Conservation (phyloP, 129 eudicot species). For the Arctium lappa region DNA sequence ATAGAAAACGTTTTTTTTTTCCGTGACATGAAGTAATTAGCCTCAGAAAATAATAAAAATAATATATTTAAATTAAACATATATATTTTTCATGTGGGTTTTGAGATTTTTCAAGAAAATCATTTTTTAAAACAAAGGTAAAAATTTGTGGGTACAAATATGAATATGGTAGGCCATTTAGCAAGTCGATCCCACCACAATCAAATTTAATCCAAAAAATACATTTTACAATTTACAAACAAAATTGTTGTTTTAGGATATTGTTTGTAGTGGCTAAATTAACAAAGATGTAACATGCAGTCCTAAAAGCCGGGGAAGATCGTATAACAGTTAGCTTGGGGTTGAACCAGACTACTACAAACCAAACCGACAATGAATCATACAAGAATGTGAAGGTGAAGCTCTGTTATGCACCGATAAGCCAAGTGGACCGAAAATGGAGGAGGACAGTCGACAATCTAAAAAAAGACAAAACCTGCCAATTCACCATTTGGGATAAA, state of each 20-base stretch:
- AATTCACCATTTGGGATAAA: constrained; percentile 25
- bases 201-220: not conserved
- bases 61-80: no score
- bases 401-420: constrained; percentile 45
- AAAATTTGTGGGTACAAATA: no score
- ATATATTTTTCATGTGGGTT: no score
- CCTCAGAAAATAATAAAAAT: no score
- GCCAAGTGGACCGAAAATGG: constrained; percentile 45
- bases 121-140: no score
- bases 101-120: no score
- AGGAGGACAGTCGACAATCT: constrained; percentile 33
- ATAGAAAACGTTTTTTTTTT: no score
- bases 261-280: not conserved
- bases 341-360: constrained; percentile 14
- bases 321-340: constrained; percentile 25
- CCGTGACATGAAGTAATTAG: no score
- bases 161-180: not conserved
- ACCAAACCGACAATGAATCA: constrained; percentile 7
- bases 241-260: not conserved
- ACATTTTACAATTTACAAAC: not conserved
- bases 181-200: not conserved
- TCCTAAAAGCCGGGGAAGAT: constrained; percentile 42
- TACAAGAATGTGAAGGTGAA: constrained; percentile 33
- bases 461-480: constrained; percentile 45
- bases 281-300: constrained; percentile 17